Evolutionary conservation across 2,329 filamentous ascomycete species (phyloP).

Genomic region (Aspergillus sp.): DNA sequence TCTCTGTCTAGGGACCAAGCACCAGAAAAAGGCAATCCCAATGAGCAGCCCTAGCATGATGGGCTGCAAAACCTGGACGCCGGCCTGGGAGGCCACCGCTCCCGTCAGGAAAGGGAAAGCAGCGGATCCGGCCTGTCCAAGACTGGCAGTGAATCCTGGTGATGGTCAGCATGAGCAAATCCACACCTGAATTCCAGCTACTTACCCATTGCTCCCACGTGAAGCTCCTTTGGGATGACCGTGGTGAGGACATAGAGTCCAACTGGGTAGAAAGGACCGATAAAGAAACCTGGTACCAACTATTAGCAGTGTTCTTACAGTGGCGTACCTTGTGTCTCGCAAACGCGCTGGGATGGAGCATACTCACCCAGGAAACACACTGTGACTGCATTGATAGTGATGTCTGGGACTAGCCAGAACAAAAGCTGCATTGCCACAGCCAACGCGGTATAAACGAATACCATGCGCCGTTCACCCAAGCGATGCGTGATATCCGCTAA

Average conservation of each 20-base stretch:
- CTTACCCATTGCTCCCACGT: slow-evolving; percentile 28
- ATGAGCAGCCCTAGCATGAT: slow-evolving; percentile 27
- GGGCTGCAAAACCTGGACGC: slow-evolving; percentile 27
- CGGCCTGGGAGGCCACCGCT: slow-evolving; percentile 25
- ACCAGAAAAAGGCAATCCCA: slow-evolving; percentile 26
- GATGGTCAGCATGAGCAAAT: slow-evolving; percentile 4
- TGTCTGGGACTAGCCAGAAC: slow-evolving; percentile 27
- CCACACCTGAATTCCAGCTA: neutral
- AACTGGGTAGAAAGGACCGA: slow-evolving; percentile 30
- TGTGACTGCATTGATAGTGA: slow-evolving; percentile 25
- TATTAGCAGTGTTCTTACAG: neutral
- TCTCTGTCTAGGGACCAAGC: slow-evolving; percentile 20
- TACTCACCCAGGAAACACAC: slow-evolving; percentile 26
- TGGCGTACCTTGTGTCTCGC: neutral
- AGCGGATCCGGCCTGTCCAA: slow-evolving; percentile 26
- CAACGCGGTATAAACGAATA: slow-evolving; percentile 23
- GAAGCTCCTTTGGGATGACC: slow-evolving; percentile 25
- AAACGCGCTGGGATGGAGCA: neutral
- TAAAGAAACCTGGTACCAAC: slow-evolving; percentile 25
- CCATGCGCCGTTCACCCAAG: slow-evolving; percentile 27
- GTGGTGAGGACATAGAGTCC: slow-evolving; percentile 27
- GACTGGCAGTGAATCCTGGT: slow-evolving; percentile 26
- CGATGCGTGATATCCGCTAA: slow-evolving; percentile 27
- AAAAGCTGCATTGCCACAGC: slow-evolving; percentile 23
- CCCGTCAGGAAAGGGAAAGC: slow-evolving; percentile 29